Conservation (phyloP, 306 rosid species). For the Sicyos edulis region DNA sequence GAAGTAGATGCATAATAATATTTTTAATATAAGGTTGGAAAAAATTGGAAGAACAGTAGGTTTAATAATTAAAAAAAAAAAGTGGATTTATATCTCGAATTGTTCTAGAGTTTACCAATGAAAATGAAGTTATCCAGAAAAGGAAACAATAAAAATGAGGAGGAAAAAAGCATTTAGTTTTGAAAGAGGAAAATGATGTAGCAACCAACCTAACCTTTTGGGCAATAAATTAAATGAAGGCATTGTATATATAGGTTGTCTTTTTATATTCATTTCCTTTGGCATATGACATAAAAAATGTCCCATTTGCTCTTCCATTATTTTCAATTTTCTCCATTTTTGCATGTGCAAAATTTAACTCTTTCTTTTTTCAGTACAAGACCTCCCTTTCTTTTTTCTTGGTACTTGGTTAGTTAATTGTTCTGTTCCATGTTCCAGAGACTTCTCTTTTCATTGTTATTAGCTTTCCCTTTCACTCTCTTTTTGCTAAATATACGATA, state of each 20-base stretch:
- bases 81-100: background rate
- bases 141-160: background rate
- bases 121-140: background rate
- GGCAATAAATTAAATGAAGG: background rate
- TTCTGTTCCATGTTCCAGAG: too few relatives aligned
- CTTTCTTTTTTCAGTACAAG: too few relatives aligned
- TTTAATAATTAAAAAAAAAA: too few relatives aligned
- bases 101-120: background rate
- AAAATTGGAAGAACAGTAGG: background rate
- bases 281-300: slow-evolving; percentile 10
- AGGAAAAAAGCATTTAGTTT: too few relatives aligned
- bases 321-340: background rate
- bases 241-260: slow-evolving; percentile 10
- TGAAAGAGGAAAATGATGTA: slow-evolving; percentile 9
- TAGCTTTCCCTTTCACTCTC: too few relatives aligned
- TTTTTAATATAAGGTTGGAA: too few relatives aligned
- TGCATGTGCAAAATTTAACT: background rate
- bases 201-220: slow-evolving; percentile 6
- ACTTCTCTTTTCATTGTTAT: too few relatives aligned
- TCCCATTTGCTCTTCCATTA: background rate
- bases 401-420: too few relatives aligned
- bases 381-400: too few relatives aligned
- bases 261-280: slow-evolving; percentile 12
- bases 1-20: background rate
- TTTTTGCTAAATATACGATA: too few relatives aligned